Conservation (phyloP, 192 early-diverging fungal species). For the Linnemannia hyalina region DNA sequence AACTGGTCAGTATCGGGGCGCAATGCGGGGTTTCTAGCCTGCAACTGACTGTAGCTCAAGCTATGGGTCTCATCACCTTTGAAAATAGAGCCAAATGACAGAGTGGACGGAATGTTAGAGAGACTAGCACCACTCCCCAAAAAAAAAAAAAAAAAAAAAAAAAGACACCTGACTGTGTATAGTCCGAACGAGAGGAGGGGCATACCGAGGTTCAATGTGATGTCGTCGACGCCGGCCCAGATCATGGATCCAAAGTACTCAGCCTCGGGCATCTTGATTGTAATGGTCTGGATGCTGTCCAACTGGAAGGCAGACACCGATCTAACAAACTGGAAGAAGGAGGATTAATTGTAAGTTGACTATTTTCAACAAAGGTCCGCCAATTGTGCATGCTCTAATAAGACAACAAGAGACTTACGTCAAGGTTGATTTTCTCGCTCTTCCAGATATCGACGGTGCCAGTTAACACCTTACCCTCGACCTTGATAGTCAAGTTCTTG, state of each 20-base stretch:
- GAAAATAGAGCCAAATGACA: neutral
- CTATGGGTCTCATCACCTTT: conserved; percentile 25
- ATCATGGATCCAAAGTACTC: conserved; percentile 53
- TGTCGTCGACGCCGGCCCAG: conserved; percentile 45
- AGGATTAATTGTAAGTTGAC: neutral
- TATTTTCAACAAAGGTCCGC: neutral
- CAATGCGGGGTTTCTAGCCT: conserved; percentile 28
- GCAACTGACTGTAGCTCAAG: conserved; percentile 35
- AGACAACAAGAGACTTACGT: conserved; percentile 20
- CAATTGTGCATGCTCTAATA: no score
- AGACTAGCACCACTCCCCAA: neutral
- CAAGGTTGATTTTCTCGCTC: conserved; percentile 31
- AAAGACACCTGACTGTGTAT: neutral
- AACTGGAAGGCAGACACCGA: conserved; percentile 33
- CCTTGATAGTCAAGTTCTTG: conserved; percentile 39
- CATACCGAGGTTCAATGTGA: conserved; percentile 38
- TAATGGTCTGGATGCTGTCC: conserved; percentile 37
- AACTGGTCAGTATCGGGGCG: conserved; percentile 33
- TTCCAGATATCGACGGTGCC: conserved; percentile 52
- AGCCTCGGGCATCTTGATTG: conserved; percentile 30
- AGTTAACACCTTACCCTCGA: conserved; percentile 51
- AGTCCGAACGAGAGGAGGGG: neutral
- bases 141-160: neutral
- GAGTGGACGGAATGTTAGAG: neutral
- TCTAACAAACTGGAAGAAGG: conserved; percentile 6